These are phyloP conservation scores for Lasiodiplodia hormozganensis DNA, from an alignment of 2,329 filamentous ascomycete genomes.

Conservation along the genomic window DNA sequence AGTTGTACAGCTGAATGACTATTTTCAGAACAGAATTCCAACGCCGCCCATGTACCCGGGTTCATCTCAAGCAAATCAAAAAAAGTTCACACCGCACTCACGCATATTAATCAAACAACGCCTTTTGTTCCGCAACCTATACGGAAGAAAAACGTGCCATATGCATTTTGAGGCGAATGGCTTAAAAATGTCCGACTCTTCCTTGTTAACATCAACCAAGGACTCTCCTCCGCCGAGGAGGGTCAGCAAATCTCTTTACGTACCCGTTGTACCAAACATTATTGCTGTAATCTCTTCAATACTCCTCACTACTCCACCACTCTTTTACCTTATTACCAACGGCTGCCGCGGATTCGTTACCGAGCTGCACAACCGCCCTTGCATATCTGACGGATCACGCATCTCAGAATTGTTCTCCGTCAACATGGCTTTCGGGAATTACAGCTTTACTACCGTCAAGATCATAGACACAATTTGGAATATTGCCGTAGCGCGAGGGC, in stretches of 20 bases:
- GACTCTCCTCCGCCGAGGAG: background rate
- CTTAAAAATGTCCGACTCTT: background rate
- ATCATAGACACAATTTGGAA: background rate
- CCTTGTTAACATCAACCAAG: background rate
- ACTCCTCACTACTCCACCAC: background rate
- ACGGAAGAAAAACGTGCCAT: too few species aligned
- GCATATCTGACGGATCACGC: background rate
- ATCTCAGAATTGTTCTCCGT: background rate
- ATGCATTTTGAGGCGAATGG: background rate
- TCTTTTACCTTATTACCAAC: background rate
- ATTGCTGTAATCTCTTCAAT: background rate
- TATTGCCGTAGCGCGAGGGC: background rate
- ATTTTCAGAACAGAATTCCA: too few species aligned
- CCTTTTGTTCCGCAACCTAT: too few species aligned
- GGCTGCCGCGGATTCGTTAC: background rate
- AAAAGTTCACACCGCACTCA: too few species aligned
- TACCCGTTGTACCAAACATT: background rate
- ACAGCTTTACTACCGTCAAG: background rate
- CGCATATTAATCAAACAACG: too few species aligned
- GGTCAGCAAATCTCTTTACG: background rate
- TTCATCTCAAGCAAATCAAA: too few species aligned
- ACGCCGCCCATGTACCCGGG: too few species aligned
- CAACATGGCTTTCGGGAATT: background rate
- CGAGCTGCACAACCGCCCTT: background rate
- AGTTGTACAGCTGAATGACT: too few species aligned